Conservation (phyloP, 2,329 filamentous ascomycete genomes). For the Phaeosphaeria sp. region DNA sequence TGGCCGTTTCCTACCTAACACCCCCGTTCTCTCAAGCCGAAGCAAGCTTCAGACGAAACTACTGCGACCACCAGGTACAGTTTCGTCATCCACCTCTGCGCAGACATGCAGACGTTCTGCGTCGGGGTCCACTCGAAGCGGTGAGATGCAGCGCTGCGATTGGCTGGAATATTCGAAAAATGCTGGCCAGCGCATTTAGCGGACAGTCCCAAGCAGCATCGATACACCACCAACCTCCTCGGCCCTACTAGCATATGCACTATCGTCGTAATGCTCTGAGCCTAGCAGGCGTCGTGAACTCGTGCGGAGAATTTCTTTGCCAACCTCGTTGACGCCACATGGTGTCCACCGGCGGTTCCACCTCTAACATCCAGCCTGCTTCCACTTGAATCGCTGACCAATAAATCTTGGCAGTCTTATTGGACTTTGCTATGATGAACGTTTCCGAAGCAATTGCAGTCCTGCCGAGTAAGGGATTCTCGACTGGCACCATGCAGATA, state of each 20-base stretch:
- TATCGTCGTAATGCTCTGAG: not conserved
- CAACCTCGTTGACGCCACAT: not conserved
- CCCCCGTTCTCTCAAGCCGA: constrained; percentile 2
- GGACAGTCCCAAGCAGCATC: constrained; percentile 24
- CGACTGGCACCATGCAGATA: not conserved
- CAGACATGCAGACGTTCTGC: constrained; percentile 32
- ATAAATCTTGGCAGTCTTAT: not conserved
- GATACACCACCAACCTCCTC: constrained; percentile 28
- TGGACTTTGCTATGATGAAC: not conserved
- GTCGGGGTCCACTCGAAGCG: constrained; percentile 38
- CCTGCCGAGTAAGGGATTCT: not conserved
- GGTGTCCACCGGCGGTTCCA: not conserved
- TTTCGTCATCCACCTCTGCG: constrained; percentile 30
- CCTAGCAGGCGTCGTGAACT: not conserved
- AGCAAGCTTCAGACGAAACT: constrained; percentile 7
- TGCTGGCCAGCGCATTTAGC: constrained; percentile 31
- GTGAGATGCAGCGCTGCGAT: constrained; percentile 36
- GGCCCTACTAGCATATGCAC: constrained; percentile 1
- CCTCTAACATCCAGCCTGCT: not conserved
- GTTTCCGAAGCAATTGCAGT: not conserved
- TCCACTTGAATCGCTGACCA: not conserved
- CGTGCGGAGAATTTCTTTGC: not conserved
- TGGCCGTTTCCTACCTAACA: not conserved
- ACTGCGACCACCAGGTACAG: constrained; percentile 14
- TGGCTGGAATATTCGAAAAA: constrained; percentile 30